Percentiles rank a stretch among this genome's conserved stretches.
Evolutionary conservation across 202 grass and related monocot species (phyloP).

Genomic region (Saccharum hybrid): DNA sequence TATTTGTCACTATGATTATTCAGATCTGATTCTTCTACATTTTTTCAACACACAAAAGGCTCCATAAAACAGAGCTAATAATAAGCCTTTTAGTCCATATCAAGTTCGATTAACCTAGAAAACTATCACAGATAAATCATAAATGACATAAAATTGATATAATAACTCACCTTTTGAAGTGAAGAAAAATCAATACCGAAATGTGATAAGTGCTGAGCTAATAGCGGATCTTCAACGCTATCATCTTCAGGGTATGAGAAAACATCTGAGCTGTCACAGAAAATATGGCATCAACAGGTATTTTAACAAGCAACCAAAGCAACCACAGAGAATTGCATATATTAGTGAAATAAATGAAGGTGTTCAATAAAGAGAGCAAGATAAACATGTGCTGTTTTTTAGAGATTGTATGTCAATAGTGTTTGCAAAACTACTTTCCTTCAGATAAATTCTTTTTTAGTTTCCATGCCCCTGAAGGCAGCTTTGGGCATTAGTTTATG

Average conservation of each 20-base stretch:
- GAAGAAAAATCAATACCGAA: slow-evolving; percentile 98
- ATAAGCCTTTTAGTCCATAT: background rate
- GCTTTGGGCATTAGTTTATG: background rate
- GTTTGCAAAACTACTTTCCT: background rate
- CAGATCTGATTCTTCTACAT: slow-evolving; percentile 2
- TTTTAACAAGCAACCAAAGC: slow-evolving; percentile 22
- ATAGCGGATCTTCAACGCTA: slow-evolving; percentile 87
- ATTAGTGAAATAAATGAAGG: background rate
- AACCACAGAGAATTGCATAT: background rate
- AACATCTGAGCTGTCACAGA: slow-evolving; percentile 97
- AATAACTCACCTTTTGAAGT: slow-evolving; percentile 81
- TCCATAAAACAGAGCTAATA: slow-evolving; percentile 1
- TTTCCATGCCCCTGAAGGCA: slow-evolving; percentile 8
- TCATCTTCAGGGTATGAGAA: slow-evolving; percentile 99
- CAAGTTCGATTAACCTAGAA: background rate
- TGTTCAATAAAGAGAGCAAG: background rate
- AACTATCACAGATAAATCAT: slow-evolving; percentile 4
- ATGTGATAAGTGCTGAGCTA: slow-evolving; percentile 94
- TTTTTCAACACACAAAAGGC: background rate
- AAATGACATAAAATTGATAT: slow-evolving; percentile 9
- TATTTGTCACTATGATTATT: background rate
- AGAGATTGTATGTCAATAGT: background rate
- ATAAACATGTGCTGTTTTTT: background rate
- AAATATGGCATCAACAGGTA: slow-evolving; percentile 52
- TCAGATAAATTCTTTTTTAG: background rate